Percentiles rank a stretch among this genome's conserved stretches.
phyloP scores from a whole-genome alignment of 768 basidiomycete species.

The Vararia minispora region DNA sequence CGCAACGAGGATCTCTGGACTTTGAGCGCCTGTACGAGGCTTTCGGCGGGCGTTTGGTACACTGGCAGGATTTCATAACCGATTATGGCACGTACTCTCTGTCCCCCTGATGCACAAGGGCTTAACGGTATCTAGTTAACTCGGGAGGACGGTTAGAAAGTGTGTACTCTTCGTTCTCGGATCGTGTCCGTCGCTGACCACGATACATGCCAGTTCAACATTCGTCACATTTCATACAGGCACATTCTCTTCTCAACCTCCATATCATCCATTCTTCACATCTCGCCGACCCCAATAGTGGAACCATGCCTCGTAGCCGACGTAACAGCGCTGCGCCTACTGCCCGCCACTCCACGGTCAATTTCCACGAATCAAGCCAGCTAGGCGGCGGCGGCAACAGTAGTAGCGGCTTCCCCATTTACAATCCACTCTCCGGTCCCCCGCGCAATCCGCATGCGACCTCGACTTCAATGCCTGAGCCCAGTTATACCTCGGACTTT shows the following conservation, averaged over 20 bases:
- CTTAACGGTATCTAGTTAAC: constrained; percentile 40
- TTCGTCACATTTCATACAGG: constrained; percentile 77
- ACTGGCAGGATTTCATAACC: constrained; percentile 72
- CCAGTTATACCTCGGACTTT: constrained; percentile 54
- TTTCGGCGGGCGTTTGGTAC: constrained; percentile 76
- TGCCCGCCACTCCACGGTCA: constrained; percentile 14
- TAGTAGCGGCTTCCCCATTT: constrained; percentile 26
- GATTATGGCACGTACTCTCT: constrained; percentile 44
- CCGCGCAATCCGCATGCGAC: constrained; percentile 17
- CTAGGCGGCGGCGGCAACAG: no score
- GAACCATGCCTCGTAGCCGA: constrained; percentile 15
- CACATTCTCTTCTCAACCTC: constrained; percentile 71
- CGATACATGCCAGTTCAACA: constrained; percentile 44
- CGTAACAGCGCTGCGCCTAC: constrained; percentile 16
- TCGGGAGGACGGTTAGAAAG: constrained; percentile 61
- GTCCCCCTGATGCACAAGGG: no score
- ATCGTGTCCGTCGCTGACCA: neutral
- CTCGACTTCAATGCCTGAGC: constrained; percentile 18
- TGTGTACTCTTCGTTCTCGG: constrained; percentile 23
- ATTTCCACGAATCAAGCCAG: constrained; percentile 14
- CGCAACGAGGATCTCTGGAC: constrained; percentile 38
- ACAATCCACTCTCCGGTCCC: constrained; percentile 22
- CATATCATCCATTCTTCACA: constrained; percentile 76
- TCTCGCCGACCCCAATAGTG: constrained; percentile 14
- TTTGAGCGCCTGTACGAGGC: constrained; percentile 70